These are phyloP conservation scores for Avena atlantica DNA, from an alignment of 176 grass and related monocot genomes.

Conservation along the genomic window DNA sequence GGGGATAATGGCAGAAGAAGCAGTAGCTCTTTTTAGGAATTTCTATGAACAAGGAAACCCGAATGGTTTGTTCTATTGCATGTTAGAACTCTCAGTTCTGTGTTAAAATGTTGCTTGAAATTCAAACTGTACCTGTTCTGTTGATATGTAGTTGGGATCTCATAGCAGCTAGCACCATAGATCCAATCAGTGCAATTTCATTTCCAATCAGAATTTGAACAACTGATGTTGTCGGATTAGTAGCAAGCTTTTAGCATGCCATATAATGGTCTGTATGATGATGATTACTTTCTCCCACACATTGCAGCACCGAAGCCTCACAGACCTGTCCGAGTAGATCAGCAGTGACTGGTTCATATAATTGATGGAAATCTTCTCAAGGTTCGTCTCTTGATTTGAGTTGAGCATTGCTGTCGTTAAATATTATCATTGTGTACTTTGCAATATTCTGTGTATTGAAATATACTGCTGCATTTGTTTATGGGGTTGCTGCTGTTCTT, in stretches of 20 bases:
- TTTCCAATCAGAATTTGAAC: constrained; percentile 8
- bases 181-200: neutral
- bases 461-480: neutral
- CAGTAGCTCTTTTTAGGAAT: constrained; percentile 72
- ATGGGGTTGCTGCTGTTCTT: neutral
- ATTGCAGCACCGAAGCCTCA: constrained; percentile 95
- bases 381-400: constrained; percentile 29
- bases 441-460: neutral
- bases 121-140: neutral
- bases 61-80: constrained; percentile 60
- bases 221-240: neutral
- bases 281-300: constrained; percentile 1
- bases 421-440: constrained; percentile 8
- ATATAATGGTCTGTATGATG: constrained; percentile 16
- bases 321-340: constrained; percentile 58
- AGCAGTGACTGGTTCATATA: constrained; percentile 27
- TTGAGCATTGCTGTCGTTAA: neutral
- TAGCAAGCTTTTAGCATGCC: neutral
- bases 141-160: constrained; percentile 7
- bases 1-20: constrained; percentile 84
- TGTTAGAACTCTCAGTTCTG: neutral
- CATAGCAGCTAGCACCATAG: neutral
- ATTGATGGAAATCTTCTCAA: neutral
- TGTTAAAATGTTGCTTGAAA: neutral
- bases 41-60: constrained; percentile 99